phyloP scores from a whole-genome alignment of 345 rosid species.

The Eutrema japonicum region DNA sequence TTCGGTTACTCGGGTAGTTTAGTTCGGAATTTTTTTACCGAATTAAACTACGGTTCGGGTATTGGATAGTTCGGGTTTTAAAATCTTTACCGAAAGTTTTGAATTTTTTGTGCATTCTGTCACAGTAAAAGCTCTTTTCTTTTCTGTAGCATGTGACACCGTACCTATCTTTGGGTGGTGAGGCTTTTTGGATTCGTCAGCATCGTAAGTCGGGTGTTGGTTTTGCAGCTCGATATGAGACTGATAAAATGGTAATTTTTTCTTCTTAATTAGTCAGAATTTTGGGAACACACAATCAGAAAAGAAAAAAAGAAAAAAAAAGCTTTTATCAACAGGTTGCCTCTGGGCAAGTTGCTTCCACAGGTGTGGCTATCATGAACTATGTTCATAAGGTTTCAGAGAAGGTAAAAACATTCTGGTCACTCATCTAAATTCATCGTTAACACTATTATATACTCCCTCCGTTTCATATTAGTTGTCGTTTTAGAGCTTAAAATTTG shows the following conservation, averaged over 20 bases:
- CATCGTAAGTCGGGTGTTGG: slow-evolving; percentile 79
- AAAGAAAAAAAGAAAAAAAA: too few species aligned
- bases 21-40: too few species aligned
- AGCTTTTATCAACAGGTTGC: slow-evolving; percentile 52
- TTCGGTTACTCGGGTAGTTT: too few species aligned
- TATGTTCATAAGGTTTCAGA: slow-evolving; percentile 91
- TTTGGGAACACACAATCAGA: background rate
- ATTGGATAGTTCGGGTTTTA: too few species aligned
- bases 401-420: slow-evolving; percentile 55
- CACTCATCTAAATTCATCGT: background rate
- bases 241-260: slow-evolving; percentile 72
- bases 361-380: slow-evolving; percentile 78
- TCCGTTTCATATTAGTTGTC: too few species aligned
- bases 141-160: slow-evolving; percentile 70
- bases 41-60: too few species aligned
- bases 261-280: background rate
- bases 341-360: slow-evolving; percentile 83
- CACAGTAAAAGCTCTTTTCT: too few species aligned
- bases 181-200: slow-evolving; percentile 84
- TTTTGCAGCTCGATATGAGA: slow-evolving; percentile 87
- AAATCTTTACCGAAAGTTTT: too few species aligned
- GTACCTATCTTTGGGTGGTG: slow-evolving; percentile 75
- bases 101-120: too few species aligned
- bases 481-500: too few species aligned
- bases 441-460: background rate